Evolutionary conservation across 2,329 filamentous ascomycete species (phyloP).

Genomic region (Neurospora crassa): DNA sequence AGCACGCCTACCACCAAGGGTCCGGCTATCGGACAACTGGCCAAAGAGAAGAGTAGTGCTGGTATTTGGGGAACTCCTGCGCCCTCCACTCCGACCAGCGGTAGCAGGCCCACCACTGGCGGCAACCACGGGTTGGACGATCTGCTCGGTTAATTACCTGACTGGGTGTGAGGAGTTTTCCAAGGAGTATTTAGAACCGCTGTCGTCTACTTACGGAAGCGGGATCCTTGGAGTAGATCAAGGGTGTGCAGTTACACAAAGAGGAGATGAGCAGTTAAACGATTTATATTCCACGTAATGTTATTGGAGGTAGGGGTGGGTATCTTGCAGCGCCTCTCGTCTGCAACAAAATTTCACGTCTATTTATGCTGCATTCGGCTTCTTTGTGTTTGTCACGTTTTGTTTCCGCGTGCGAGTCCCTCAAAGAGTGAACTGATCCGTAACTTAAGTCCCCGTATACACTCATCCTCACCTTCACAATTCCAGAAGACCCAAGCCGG

Average conservation of each 20-base stretch:
- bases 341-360: background rate
- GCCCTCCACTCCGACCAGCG: slow-evolving; percentile 18
- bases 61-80: slow-evolving; percentile 82
- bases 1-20: slow-evolving; percentile 51
- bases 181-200: background rate
- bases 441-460: background rate
- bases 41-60: slow-evolving; percentile 94
- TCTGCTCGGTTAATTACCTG: slow-evolving; percentile 32
- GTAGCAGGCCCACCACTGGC: slow-evolving; percentile 11
- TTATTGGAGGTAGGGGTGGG: background rate
- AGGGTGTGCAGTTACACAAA: background rate
- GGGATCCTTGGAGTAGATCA: background rate
- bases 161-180: background rate
- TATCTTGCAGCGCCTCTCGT: background rate
- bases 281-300: background rate
- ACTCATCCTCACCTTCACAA: background rate
- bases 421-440: background rate
- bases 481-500: background rate
- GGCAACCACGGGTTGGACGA: slow-evolving; percentile 35
- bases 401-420: background rate
- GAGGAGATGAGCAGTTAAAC: background rate
- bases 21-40: slow-evolving; percentile 82
- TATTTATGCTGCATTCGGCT: background rate
- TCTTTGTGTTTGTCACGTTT: background rate
- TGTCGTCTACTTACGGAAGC: background rate